Percentiles rank a stretch among this genome's conserved stretches.
Conservation (phyloP, 2,329 filamentous ascomycete genomes). For the Aspergillus sp. region DNA sequence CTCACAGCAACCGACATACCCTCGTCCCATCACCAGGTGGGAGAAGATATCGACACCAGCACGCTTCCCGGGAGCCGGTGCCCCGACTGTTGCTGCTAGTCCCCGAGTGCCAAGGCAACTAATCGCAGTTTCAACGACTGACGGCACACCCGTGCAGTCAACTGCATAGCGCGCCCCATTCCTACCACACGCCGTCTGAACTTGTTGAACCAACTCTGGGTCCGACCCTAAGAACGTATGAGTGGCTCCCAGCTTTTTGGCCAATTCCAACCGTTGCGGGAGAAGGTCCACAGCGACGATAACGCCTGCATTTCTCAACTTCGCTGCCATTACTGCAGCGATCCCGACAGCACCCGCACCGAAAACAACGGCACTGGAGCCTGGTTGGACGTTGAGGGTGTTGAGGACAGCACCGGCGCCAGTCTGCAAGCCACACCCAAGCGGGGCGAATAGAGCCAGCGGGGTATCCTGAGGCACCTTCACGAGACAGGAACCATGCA, state of each 20-base stretch:
- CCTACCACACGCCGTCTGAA: constrained; percentile 4
- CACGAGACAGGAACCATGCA: constrained; percentile 15
- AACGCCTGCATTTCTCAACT: constrained; percentile 9
- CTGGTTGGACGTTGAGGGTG: constrained; percentile 9
- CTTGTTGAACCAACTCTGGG: constrained; percentile 1
- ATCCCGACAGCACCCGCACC: constrained; percentile 27
- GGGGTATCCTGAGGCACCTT: constrained; percentile 10
- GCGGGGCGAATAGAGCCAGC: constrained; percentile 17
- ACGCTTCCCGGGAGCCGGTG: constrained; percentile 8
- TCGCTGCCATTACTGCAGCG: constrained; percentile 26
- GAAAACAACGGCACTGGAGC: constrained; percentile 20
- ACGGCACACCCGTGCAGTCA: constrained; percentile 13
- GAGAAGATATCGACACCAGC: constrained; percentile 11
- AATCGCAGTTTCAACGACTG: constrained; percentile 13
- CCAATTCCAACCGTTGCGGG: constrained; percentile 13
- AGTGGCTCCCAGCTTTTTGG: constrained; percentile 20
- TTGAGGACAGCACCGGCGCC: constrained; percentile 22
- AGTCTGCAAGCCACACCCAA: constrained; percentile 28
- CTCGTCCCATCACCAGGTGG: constrained; percentile 11
- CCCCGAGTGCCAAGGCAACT: constrained; percentile 13
- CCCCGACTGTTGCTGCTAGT: constrained; percentile 12
- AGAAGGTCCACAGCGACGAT: constrained; percentile 22
- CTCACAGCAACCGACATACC: constrained; percentile 16
- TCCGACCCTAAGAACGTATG: constrained; percentile 12
- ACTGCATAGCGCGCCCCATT: constrained; percentile 10